Evolutionary conservation across 2,329 filamentous ascomycete genomes (phyloP).

Genomic region (Pestalotiopsis sp.): DNA sequence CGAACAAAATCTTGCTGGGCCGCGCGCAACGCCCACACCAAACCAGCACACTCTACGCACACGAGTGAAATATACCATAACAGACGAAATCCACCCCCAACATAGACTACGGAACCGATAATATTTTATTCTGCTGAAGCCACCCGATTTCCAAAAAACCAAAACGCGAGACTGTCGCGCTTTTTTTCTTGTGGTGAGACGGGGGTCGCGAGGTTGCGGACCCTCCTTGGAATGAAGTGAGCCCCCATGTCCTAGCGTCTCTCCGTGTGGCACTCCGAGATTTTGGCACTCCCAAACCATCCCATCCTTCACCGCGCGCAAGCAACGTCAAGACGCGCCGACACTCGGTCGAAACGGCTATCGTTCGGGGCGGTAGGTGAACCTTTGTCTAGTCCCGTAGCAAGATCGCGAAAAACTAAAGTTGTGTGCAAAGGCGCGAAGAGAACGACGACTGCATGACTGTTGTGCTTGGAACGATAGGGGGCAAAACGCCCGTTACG

Average conservation of each 20-base stretch:
- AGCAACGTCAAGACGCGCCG: conserved; percentile 13
- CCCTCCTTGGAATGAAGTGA: conserved; percentile 10
- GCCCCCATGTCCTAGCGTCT: conserved; percentile 11
- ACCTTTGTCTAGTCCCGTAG: not conserved
- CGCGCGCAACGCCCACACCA: not conserved
- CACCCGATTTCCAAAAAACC: not conserved
- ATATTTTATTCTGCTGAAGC: not conserved
- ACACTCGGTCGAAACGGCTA: conserved; percentile 2
- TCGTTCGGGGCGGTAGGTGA: conserved; percentile 2
- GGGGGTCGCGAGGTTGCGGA: conserved; percentile 12
- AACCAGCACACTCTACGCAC: not conserved
- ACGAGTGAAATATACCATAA: not conserved
- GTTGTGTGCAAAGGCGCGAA: not conserved
- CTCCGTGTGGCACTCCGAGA: conserved; percentile 11
- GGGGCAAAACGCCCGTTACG: conserved; percentile 9
- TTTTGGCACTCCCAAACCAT: conserved; percentile 12
- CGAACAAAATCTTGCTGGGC: not conserved
- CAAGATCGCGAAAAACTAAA: conserved; percentile 5
- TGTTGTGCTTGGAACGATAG: conserved; percentile 9
- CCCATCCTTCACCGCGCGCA: conserved; percentile 9
- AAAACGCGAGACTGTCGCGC: not conserved
- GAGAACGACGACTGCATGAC: conserved; percentile 10
- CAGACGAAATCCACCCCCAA: not conserved
- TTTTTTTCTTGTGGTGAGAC: not conserved
- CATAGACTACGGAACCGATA: not conserved